Evolutionary conservation across 768 basidiomycete species (phyloP).

Genomic region (Amanita molliuscula): DNA sequence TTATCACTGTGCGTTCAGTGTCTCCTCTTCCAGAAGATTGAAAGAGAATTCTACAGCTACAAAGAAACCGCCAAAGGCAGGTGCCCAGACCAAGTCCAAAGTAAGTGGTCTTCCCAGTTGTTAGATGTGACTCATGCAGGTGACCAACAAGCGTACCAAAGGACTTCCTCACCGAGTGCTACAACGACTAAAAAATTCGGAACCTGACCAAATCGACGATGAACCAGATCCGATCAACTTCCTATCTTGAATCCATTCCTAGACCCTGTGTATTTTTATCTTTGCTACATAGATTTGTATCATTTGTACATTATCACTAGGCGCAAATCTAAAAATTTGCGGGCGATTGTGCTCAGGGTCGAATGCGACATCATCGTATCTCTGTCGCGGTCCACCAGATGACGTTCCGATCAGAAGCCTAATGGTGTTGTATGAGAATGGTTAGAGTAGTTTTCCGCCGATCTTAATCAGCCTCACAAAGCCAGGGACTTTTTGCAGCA

Average conservation of each 20-base stretch:
- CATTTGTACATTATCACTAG: slow-evolving; percentile 1
- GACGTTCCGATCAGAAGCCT: too few species aligned
- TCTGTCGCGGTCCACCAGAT: too few species aligned
- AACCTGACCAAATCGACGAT: slow-evolving; percentile 19
- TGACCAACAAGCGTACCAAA: slow-evolving; percentile 9
- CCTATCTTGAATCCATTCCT: slow-evolving; percentile 21
- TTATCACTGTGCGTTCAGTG: background rate
- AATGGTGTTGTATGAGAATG: too few species aligned
- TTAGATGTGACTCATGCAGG: background rate
- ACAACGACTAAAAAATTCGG: slow-evolving; percentile 24
- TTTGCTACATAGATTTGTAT: slow-evolving; percentile 1
- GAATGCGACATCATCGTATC: background rate
- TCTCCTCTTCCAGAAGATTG: slow-evolving; percentile 16
- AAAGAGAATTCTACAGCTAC: slow-evolving; percentile 22
- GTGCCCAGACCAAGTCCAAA: background rate
- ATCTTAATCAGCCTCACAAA: too few species aligned
- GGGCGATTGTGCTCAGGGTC: too few species aligned
- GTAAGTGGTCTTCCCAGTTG: background rate
- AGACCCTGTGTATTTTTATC: background rate
- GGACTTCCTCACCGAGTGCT: slow-evolving; percentile 31
- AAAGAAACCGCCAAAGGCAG: background rate
- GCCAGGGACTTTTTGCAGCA: too few species aligned
- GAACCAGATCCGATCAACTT: slow-evolving; percentile 39
- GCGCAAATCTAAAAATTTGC: background rate
- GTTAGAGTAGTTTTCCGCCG: too few species aligned